Conservation (phyloP, 176 grass and related monocot genomes). For the Thalia dealbata region DNA sequence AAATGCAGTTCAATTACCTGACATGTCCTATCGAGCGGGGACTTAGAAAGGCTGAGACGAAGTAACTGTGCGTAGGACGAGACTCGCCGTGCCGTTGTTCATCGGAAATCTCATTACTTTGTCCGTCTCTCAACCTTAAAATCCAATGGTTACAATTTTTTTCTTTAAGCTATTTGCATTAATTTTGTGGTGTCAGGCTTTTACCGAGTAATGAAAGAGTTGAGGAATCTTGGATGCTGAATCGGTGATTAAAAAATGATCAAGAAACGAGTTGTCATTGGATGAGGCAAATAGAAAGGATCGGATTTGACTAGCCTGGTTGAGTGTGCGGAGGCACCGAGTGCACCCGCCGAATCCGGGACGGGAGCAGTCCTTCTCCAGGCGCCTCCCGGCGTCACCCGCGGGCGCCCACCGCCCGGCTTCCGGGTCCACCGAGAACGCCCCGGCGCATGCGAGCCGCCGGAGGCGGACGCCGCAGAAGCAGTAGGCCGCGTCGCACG, state of each 20-base stretch:
- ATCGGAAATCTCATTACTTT: not conserved
- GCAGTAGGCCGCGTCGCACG: conserved; percentile 13
- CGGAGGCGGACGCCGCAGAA: conserved; percentile 16
- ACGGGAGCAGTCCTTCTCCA: conserved; percentile 1
- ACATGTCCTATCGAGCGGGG: not conserved
- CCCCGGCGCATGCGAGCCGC: conserved; percentile 3
- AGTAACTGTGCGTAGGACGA: not conserved
- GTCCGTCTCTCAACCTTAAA: not conserved
- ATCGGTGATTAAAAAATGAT: not conserved
- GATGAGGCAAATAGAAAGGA: not conserved
- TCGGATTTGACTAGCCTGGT: conserved; percentile 1
- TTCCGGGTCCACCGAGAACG: conserved; percentile 3
- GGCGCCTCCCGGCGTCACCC: not conserved
- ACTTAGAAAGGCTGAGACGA: not conserved
- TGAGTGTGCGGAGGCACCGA: conserved; percentile 9
- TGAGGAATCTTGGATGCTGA: not conserved
- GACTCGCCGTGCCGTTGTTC: not conserved
- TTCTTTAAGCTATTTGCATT: too few relatives aligned
- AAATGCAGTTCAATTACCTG: not conserved
- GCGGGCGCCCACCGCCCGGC: conserved; percentile 5
- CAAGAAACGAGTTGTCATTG: not conserved
- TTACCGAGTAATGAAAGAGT: too few relatives aligned
- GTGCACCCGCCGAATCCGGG: conserved; percentile 5
- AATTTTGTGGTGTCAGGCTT: too few relatives aligned
- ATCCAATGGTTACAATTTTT: not conserved